phyloP scores from a whole-genome alignment of 2,329 filamentous ascomycete genomes.

The Calonectria crousiana region DNA sequence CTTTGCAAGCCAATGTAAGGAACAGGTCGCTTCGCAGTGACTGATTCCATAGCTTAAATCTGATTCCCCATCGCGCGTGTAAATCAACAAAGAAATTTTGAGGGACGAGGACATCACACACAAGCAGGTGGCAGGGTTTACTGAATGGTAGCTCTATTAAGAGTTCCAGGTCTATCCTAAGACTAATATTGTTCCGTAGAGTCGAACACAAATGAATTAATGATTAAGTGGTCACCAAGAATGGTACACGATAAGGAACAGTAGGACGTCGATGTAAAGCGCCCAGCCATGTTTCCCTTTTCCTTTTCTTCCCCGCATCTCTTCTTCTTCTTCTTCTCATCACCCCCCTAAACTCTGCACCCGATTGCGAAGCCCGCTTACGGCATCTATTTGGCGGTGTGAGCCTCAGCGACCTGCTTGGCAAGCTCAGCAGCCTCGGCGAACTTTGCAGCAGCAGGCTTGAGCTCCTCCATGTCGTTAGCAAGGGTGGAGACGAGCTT shows the following conservation, averaged over 20 bases:
- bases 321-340: neutral
- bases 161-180: neutral
- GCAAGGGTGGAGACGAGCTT: slow-evolving; percentile 2
- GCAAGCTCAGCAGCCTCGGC: neutral
- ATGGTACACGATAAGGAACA: neutral
- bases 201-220: neutral
- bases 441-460: neutral
- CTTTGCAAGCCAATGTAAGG: neutral
- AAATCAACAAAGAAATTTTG: neutral
- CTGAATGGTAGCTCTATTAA: neutral
- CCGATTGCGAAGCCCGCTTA: neutral
- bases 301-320: neutral
- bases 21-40: neutral
- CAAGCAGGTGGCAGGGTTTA: neutral
- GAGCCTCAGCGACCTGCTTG: neutral
- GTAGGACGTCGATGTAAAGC: neutral
- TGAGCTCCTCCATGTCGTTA: neutral
- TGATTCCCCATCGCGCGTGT: neutral
- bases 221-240: neutral
- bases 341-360: too few relatives aligned
- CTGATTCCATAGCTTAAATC: neutral
- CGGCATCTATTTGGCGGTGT: neutral
- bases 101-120: neutral
- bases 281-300: neutral
- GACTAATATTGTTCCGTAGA: neutral